Conservation (phyloP, 2,329 filamentous ascomycete genomes). For the Cladophialophora immunda region DNA sequence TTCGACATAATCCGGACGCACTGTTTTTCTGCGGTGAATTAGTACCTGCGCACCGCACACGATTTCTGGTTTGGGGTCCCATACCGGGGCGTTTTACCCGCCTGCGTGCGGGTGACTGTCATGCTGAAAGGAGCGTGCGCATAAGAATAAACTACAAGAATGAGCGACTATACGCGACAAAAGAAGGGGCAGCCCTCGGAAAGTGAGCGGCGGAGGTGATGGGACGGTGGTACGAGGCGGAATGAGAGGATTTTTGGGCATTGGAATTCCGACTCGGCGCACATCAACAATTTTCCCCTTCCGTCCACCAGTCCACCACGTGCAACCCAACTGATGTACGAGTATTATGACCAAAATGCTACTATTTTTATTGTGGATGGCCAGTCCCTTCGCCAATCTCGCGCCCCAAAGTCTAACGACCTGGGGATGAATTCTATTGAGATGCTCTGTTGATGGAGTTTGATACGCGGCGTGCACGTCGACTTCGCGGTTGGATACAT, state of each 20-base stretch:
- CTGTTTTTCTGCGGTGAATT: constrained; percentile 56
- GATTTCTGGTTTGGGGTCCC: constrained; percentile 35
- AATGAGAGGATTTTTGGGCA: not conserved
- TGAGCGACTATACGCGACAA: constrained; percentile 12
- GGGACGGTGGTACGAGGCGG: constrained; percentile 17
- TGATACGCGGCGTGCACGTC: too few relatives aligned
- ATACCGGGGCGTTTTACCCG: constrained; percentile 62
- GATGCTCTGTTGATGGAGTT: too few relatives aligned
- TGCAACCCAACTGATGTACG: too few relatives aligned
- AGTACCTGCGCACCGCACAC: not conserved
- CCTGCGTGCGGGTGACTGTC: constrained; percentile 61
- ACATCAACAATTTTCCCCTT: constrained; percentile 14
- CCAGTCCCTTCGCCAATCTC: not conserved
- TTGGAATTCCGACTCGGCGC: not conserved
- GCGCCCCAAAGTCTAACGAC: not conserved
- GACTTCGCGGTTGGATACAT: too few relatives aligned
- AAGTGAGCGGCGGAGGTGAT: not conserved
- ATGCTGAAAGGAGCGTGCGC: constrained; percentile 42
- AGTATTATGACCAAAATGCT: too few relatives aligned
- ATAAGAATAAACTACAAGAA: constrained; percentile 9
- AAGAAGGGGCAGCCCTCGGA: not conserved
- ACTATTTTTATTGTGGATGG: not conserved
- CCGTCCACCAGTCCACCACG: not conserved
- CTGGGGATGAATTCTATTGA: too few relatives aligned
- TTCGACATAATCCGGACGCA: constrained; percentile 61